Evolutionary conservation across 805 yeast species (phyloP).

Genomic region (Naumovozyma baii): DNA sequence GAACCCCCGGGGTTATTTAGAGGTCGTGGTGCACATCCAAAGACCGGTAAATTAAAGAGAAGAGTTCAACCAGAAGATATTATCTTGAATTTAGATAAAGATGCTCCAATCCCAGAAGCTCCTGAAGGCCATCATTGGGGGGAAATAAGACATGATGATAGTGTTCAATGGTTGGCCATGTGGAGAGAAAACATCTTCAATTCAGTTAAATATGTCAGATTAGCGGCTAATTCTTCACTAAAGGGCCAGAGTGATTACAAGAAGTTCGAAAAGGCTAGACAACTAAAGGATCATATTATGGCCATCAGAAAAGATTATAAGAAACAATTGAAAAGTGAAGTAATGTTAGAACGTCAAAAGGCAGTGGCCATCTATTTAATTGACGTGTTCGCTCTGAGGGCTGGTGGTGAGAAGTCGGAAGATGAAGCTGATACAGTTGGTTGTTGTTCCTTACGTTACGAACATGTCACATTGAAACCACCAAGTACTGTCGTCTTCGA

Average conservation of each 20-base stretch:
- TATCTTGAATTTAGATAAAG: slow-evolving; percentile 69
- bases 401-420: slow-evolving; percentile 95
- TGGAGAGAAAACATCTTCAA: slow-evolving; percentile 91
- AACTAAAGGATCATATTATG: slow-evolving; percentile 63
- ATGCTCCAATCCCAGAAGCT: slow-evolving; percentile 64
- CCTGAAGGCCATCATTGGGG: slow-evolving; percentile 91
- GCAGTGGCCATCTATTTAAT: slow-evolving; percentile 91
- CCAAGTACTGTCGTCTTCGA: slow-evolving; percentile 83
- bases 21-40: slow-evolving; percentile 96
- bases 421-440: slow-evolving; percentile 98
- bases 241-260: slow-evolving; percentile 87
- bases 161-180: slow-evolving; percentile 93
- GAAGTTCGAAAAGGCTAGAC: slow-evolving; percentile 89
- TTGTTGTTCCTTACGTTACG: slow-evolving; percentile 87
- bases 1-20: slow-evolving; percentile 96
- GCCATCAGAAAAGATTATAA: slow-evolving; percentile 67
- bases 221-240: slow-evolving; percentile 82
- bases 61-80: slow-evolving; percentile 87
- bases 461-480: slow-evolving; percentile 77
- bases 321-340: slow-evolving; percentile 54
- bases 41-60: slow-evolving; percentile 81
- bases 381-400: slow-evolving; percentile 89
- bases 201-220: slow-evolving; percentile 75
- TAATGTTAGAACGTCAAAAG: slow-evolving; percentile 81
- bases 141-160: slow-evolving; percentile 75